Base-by-base conservation (phyloP, 1,284 basidiomycete genomes). In the Chalciporus piperatoides region DNA sequence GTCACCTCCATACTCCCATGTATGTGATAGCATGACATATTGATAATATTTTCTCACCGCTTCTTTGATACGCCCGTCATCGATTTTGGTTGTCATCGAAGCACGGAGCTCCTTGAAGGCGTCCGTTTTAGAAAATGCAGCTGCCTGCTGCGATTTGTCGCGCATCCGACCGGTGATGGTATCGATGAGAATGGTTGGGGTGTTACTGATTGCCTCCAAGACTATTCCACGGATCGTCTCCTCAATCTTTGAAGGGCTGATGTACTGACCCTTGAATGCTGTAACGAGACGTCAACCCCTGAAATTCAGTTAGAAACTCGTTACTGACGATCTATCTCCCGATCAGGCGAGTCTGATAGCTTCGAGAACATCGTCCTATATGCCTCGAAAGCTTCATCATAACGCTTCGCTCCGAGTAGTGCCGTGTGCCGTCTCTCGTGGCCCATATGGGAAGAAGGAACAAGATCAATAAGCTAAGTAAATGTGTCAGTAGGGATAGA, bases 11-110 rank as follows among this genome's bases (percentile, higher is more conserved):
- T 11, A 6, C 28, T 30, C 28, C 28, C 28, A 55, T 38, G 38
- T 55, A 11, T 14, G n/a, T 4, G 17, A 44, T 8, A 27, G n/a
- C 47, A 44, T 44, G 7, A 38, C 44, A 17, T 45, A 45, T 28
- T 17, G 14, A 17, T 28, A 45, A 14, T 21, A 45, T 6, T 14
- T n/a, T 17, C 28, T 37, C 15, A 38, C 44, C 0, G n/a, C 17
- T n/a, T 14, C 21, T 19, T 14, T 6, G 4, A 45, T 27, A 3
- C 33, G 35, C 6, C 25, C 10, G 14, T 36, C 11, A 10, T 45
- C 44, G 0, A 45, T 6, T 7, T 5, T 6, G 3, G 21, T 43
- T 0, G 42, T 39, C 48, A 40, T 49, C 4, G 48, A 49, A 4
- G 48, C 38, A 4, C 30, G 19, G 2, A 49, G 42, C 11, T 44